Base-by-base conservation (phyloP, 148 eudicot species). In the Silene uniflora region DNA sequence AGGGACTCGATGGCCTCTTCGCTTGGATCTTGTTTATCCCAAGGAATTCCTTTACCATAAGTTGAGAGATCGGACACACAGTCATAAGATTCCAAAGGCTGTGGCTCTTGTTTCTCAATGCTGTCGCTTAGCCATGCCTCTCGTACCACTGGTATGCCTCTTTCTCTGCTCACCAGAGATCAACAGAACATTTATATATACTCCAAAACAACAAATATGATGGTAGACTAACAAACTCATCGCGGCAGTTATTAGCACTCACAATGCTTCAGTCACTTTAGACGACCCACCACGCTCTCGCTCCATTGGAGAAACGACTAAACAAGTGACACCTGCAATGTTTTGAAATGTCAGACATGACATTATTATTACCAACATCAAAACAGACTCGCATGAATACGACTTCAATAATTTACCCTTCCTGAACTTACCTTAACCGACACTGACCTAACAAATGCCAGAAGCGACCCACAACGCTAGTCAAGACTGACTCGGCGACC, bases 61-160 rank as follows among this genome's bases (percentile, higher is more conserved):
- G 82, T 78, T 0, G 85, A 73, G 10, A 86, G 80, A 81, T 93
- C 98, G 46, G 92, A 85, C 5, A 82, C 83, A 60, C 90, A 78
- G 23, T 88, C 93, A 76, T 93, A 93, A 5, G 91, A 86, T 69
- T 86, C 93, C 69, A 91, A 35, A 25, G 95, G 89, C 64, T 79
- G 90, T 19, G 84, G 74, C 61, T 86, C 87, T 47, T 85, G 82
- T 64, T 93, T 91, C 84, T 87, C 83, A 47, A 89, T 93, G 80
- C 97, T 79, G 71, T 93, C 97, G 10, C n/a, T 73, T 65, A 93
- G 61, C 95, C 97, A 93, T 24, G 83, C 85, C 79, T 93, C 98
- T 55, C 91, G 81, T 14, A 93, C 90, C 17, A 91, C 86, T 2
- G 95, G 87, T 67, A 90, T 75, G 46, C 83, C 88, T 46, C 84